Percentiles rank a stretch among this genome's conserved stretches.
Conservation (phyloP, 495 filamentous ascomycete species). For the Friedmanniomyces endolithicus region DNA sequence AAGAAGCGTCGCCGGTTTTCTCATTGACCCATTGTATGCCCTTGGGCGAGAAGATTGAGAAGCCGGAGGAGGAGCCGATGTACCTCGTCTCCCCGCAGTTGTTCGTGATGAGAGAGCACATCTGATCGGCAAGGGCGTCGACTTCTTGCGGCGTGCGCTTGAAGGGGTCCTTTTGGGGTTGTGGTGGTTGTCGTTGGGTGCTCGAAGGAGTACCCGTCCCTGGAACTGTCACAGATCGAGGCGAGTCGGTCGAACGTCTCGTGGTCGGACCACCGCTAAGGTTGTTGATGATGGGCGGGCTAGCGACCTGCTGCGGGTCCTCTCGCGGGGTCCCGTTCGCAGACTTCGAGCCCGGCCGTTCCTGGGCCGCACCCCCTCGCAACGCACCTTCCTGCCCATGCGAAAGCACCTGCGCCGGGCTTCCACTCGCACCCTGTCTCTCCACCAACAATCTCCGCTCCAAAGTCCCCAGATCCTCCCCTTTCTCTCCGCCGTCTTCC, state of each 20-base stretch:
- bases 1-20: slow-evolving; percentile 87
- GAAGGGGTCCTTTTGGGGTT: slow-evolving; percentile 2
- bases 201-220: too few relatives aligned
- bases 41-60: slow-evolving; percentile 96
- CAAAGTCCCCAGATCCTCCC: slow-evolving; percentile 66
- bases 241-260: neutral
- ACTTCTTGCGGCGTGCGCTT: slow-evolving; percentile 48
- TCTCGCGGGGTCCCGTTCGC: slow-evolving; percentile 7
- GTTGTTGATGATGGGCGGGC: neutral
- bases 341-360: neutral
- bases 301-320: neutral
- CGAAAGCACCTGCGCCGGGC: slow-evolving; percentile 14
- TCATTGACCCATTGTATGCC: slow-evolving; percentile 98
- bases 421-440: slow-evolving; percentile 33
- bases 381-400: neutral
- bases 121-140: slow-evolving; percentile 89
- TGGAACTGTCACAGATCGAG: too few relatives aligned
- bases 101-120: slow-evolving; percentile 98
- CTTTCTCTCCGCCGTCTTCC: slow-evolving; percentile 74
- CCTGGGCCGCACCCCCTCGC: neutral
- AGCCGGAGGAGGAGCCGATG: slow-evolving; percentile 94
- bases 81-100: slow-evolving; percentile 92
- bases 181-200: neutral
- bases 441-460: slow-evolving; percentile 73
- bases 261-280: too few relatives aligned